These are phyloP conservation scores for Ramaria sp. DNA, from an alignment of 768 basidiomycete species.

Conservation along the genomic window DNA sequence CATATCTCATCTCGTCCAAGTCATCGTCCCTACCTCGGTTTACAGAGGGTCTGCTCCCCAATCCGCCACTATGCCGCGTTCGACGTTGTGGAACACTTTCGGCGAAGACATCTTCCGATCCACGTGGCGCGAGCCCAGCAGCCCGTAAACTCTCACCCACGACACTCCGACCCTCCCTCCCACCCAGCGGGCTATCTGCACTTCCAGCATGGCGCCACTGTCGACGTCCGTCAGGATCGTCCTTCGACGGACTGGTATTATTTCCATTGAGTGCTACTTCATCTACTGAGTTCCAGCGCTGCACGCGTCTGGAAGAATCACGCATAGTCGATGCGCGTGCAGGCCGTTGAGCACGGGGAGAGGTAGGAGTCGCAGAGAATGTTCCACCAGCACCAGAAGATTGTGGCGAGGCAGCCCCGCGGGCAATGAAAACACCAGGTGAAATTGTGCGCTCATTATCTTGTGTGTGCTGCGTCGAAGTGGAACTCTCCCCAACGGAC, in stretches of 20 bases:
- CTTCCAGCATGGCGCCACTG: conserved; percentile 57
- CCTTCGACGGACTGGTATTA: background rate
- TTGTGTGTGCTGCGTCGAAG: conserved; percentile 25
- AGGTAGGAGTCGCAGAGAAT: conserved; percentile 20
- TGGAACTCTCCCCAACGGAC: conserved; percentile 22
- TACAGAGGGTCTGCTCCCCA: background rate
- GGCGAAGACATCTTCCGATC: conserved; percentile 13
- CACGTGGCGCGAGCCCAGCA: conserved; percentile 45
- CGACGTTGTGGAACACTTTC: conserved; percentile 47
- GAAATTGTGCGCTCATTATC: conserved; percentile 14
- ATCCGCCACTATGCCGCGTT: conserved; percentile 31
- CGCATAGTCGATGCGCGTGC: conserved; percentile 30
- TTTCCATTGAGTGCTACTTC: background rate
- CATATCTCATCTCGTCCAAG: background rate
- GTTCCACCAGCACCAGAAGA: conserved; percentile 13
- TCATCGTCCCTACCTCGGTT: background rate
- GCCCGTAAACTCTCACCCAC: conserved; percentile 60
- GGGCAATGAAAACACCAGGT: conserved; percentile 7
- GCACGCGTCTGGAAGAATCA: conserved; percentile 37
- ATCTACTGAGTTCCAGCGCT: conserved; percentile 37
- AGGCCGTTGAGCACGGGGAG: conserved; percentile 24
- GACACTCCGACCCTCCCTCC: conserved; percentile 34
- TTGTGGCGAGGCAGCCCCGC: conserved; percentile 15
- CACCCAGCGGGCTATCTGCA: conserved; percentile 48
- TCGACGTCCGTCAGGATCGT: conserved; percentile 27